Evolutionary conservation across 768 basidiomycete genomes (phyloP), one percentile per base, ranked within the genome.

Genomic region (Pisolithus orientalis): DNA sequence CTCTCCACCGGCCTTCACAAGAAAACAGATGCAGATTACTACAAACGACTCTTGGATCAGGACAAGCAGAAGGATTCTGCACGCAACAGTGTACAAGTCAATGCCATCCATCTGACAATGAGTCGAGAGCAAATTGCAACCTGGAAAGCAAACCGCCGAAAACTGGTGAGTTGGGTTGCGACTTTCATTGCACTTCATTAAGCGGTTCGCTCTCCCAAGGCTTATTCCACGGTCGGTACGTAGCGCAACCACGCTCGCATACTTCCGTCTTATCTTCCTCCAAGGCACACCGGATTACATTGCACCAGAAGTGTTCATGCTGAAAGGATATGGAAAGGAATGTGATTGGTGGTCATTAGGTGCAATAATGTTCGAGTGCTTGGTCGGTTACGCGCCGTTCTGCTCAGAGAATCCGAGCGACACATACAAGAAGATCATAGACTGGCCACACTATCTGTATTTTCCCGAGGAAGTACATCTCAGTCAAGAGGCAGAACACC

Each of bases 271-370:
- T 3, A 52, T 55, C 10, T 67, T 39, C 25, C 10, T 16, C 17
- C 31, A n/a, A 68, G 66, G 67, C 47, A 68, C 67, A 10, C 67
- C 67, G 31, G 67, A 56, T 47, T 80, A 95, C 80, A 98, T 98
- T 62, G 94, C 94, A 0, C 94, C 94, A 3, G 94, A 98, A 63
- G 95, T 98, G 60, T 98, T 99, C 78, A 72, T 93, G 67, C 87
- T 95, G 75, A 88, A 95, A 65, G 95, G 95, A 5, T 99, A 99
- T 61, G 93, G 94, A 44, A 94, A 95, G 70, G 95, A 97, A 70
- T 98, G 95, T 65, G 95, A 99, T 70, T 99, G 95, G 95, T 99
- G 95, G 95, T 97, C 95, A 37, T 73, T 99, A 51, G 95, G 95
- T 11, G 94, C 95, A 5, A 98, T 99, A 68, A 96, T 94, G 84